Conservation (phyloP, 1,284 basidiomycete species). For the Papiliotrema fonsecae region DNA sequence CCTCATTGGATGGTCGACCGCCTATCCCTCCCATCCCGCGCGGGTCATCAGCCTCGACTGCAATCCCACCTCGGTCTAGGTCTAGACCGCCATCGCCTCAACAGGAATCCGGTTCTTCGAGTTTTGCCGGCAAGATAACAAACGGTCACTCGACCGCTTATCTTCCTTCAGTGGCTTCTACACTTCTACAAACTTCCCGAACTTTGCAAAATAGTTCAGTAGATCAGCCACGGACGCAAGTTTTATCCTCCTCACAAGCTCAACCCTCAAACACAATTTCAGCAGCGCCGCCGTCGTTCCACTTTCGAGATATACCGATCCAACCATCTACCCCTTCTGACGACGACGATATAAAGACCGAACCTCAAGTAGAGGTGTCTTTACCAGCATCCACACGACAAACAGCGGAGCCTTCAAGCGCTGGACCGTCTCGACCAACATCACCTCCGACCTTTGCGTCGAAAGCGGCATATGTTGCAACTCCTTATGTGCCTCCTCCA, state of each 20-base stretch:
- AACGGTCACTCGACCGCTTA: background rate
- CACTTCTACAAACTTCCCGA: background rate
- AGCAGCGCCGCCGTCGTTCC: slow-evolving; percentile 24
- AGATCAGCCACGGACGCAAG: no score
- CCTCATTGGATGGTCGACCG: background rate
- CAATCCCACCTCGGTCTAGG: slow-evolving; percentile 13
- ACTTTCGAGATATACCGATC: slow-evolving; percentile 19
- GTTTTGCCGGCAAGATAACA: background rate
- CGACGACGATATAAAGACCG: slow-evolving; percentile 5
- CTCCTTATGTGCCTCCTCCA: slow-evolving; percentile 13
- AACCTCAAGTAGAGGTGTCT: background rate
- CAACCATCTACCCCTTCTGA: slow-evolving; percentile 8
- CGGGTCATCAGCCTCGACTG: no score
- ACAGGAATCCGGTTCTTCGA: background rate
- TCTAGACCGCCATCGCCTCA: background rate
- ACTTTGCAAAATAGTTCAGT: no score
- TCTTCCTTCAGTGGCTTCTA: background rate
- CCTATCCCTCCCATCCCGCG: background rate
- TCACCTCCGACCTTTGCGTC: slow-evolving; percentile 3
- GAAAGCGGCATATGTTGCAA: background rate
- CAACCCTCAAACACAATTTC: slow-evolving; percentile 10
- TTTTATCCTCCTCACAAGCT: slow-evolving; percentile 3
- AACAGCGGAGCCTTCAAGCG: no score
- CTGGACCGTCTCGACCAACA: no score
- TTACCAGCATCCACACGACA: no score